Evolutionary conservation across 441 rosid species (phyloP), one percentile per base, ranked within the genome.

Genomic region (Eugenia klotzschiana): DNA sequence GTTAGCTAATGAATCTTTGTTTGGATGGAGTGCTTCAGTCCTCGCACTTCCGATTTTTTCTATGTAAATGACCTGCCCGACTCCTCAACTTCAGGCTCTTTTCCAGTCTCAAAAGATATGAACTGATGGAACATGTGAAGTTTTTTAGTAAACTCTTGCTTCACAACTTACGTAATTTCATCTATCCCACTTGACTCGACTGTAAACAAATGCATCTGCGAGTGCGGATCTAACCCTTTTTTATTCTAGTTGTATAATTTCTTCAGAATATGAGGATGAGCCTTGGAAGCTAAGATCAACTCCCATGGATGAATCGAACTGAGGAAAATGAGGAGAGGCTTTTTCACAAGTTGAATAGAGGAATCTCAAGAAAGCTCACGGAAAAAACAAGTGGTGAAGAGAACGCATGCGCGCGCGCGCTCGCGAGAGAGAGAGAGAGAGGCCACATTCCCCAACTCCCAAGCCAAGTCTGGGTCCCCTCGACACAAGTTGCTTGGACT

Each of bases 401-500:
- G 82, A 73, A n/a, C n/a, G n/a, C n/a, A n/a, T n/a, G n/a, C n/a
- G n/a, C n/a, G n/a, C n/a, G n/a, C n/a, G n/a, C n/a, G n/a, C n/a
- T n/a, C n/a, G 79, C 25, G 74, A 49, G 56, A 8, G 56, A 22
- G 56, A 22, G 56, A 53, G 56, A 22, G 25, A 33, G 74, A 18
- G 43, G 14, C 4, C 22, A 69, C 12, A 69, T 69, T 69, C 82
- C 87, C 80, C 55, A 86, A 80, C 86, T 84, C 90, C 85, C 87
- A 90, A 85, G 88, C 85, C 87, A 90, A 88, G 91, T 83, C 84
- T 72, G 86, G 86, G 77, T 69, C 77, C 77, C 77, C 46, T 83
- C 86, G 80, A 83, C 86, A 72, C 84, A 81, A 83, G 79, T 91
- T 89, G 93, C 94, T 88, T 90, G 82, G 15, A 82, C 88, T 90